Evolutionary conservation across 148 eudicot genomes (phyloP).

Genomic region (Camellia sinensis): DNA sequence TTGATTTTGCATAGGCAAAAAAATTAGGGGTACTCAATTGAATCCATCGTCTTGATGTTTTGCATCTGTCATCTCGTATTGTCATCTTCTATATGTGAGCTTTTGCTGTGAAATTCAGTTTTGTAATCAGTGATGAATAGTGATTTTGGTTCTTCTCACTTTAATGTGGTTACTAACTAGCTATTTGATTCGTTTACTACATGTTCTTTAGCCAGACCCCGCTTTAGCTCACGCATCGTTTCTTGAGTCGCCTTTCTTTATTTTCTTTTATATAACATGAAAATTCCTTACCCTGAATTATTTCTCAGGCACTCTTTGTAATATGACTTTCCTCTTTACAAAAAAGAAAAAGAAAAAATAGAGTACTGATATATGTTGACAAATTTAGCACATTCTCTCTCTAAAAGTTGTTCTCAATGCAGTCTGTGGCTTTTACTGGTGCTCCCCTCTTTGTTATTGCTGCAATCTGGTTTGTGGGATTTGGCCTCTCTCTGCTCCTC

Average conservation of each 20-base stretch:
- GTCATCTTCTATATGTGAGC: no score
- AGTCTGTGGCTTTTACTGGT: slow-evolving; percentile 47
- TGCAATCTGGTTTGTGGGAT: slow-evolving; percentile 40
- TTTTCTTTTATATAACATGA: no score
- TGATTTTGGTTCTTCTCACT: neutral
- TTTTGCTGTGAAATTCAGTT: no score
- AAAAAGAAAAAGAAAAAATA: neutral
- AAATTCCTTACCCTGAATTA: no score
- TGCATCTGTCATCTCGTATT: neutral
- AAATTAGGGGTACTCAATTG: neutral
- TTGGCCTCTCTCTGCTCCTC: slow-evolving; percentile 35
- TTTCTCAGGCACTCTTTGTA: neutral
- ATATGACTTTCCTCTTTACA: neutral
- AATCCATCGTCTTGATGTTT: neutral
- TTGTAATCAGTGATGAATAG: no score
- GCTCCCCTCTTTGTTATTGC: slow-evolving; percentile 38
- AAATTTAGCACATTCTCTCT: neutral
- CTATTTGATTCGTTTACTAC: no score
- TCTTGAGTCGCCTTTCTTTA: no score
- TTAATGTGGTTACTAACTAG: neutral
- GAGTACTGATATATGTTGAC: no score
- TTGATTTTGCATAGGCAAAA: neutral
- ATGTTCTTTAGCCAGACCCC: no score
- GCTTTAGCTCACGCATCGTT: no score
- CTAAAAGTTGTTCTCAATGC: slow-evolving; percentile 19